These are phyloP conservation scores for Toxoplasma gondii DNA, from an alignment of 169 alveolate species.

Conservation along the genomic window DNA sequence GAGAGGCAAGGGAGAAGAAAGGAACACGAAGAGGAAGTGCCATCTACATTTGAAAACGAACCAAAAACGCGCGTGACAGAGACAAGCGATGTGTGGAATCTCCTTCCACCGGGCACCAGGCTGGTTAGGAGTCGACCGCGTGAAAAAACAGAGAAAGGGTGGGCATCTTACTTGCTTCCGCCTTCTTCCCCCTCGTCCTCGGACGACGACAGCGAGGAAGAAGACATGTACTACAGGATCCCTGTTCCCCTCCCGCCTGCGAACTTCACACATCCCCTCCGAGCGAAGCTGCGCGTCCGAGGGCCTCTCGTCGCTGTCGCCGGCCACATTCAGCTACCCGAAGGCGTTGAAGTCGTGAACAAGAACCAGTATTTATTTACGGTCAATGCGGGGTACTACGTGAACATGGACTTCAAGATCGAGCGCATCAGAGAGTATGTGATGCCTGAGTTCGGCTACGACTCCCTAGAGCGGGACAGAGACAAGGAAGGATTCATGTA, in stretches of 20 bases:
- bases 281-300: slow-evolving; percentile 77
- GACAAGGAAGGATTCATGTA: slow-evolving; percentile 85
- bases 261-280: slow-evolving; percentile 69
- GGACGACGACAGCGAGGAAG: background rate
- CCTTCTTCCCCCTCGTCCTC: background rate
- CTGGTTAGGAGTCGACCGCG: background rate
- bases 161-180: background rate
- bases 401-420: slow-evolving; percentile 85
- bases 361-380: slow-evolving; percentile 84
- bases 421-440: slow-evolving; percentile 78
- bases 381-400: slow-evolving; percentile 79
- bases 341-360: slow-evolving; percentile 80
- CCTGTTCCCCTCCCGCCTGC: slow-evolving; percentile 16
- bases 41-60: background rate
- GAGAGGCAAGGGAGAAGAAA: background rate
- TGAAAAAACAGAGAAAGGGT: background rate
- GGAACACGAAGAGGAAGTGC: background rate
- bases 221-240: background rate
- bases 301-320: slow-evolving; percentile 91
- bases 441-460: slow-evolving; percentile 85
- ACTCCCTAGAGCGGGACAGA: slow-evolving; percentile 84
- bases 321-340: slow-evolving; percentile 82
- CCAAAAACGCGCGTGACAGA: background rate
- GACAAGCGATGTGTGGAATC: background rate
- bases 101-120: slow-evolving; percentile 3